Base-by-base conservation (phyloP, 1,284 basidiomycete genomes). In the Irpex rosettiformis region DNA sequence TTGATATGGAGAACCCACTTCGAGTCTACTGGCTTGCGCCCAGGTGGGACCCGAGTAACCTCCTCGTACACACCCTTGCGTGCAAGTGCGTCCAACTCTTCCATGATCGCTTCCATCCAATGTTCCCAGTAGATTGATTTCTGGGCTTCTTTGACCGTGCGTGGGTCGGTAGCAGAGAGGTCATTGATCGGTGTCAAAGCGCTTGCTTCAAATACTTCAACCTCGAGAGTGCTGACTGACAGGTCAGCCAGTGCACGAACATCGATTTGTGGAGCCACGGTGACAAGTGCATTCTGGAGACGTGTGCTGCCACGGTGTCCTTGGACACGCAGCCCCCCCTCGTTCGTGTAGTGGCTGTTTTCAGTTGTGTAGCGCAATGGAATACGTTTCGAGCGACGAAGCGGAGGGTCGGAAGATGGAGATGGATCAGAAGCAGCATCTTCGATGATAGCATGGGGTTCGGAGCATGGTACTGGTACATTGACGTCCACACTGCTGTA, bases 1-100 rank as follows among this genome's bases (percentile, higher is more conserved):
- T 78, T 78, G 27, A 68, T 53, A 1, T 54, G 54, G 60, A 73
- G 71, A 1, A 76, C 70, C 24, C 65, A 67, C 40, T 66, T 66
- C 6, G 67, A 59, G 29, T 53, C 58, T 16, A 66, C 57, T 18
- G 61, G 27, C 16, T 64, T 62, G 24, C 58, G 40, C 28, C 45
- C 65, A 37, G 45, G 22, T 21, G 68, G 69, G 8, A 55, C 21
- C 13, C 28, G 16, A 13, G 24, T 22, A 21, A 55, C 40, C 48
- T 47, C 42, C 42, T 51, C 48, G 27, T 51, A 51, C 10, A 51
- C 48, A 13, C n/a, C 48, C 24, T 51, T 51, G 11, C 11, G 10
- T n/a, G 10, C 13, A 8, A 51, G 24, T 11, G 48, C 18, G 11
- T 51, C 48, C 11, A 51, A 10, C 18, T 51, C 48, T 22, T 51